Conservation (phyloP, 2,329 filamentous ascomycete genomes). For the Calonectria pseudoreteaudii region DNA sequence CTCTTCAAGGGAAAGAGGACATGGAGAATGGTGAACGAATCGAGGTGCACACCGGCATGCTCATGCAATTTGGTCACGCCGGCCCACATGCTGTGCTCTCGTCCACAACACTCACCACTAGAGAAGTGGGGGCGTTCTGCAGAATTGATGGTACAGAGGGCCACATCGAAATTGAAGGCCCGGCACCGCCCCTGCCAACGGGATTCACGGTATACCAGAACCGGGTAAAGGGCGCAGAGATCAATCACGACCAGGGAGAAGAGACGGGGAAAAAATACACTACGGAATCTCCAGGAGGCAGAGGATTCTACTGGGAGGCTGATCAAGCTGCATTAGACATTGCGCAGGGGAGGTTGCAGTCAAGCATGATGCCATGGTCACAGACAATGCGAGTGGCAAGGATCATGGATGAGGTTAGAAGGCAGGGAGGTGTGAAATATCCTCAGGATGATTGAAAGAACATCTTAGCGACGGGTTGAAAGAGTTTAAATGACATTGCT, state of each 20-base stretch:
- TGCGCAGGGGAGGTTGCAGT: constrained; percentile 50
- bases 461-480: neutral
- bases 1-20: neutral
- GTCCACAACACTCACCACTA: neutral
- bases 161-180: neutral
- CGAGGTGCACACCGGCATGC: neutral
- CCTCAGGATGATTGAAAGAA: constrained; percentile 35
- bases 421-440: constrained; percentile 42
- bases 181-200: neutral
- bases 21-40: neutral
- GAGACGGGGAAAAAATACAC: neutral
- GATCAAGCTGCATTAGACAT: constrained; percentile 55
- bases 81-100: neutral
- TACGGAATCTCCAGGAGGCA: constrained; percentile 27
- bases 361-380: constrained; percentile 54
- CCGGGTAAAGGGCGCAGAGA: neutral
- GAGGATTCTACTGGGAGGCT: constrained; percentile 57
- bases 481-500: too few relatives aligned
- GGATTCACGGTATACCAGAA: neutral
- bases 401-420: constrained; percentile 58
- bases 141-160: constrained; percentile 2
- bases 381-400: constrained; percentile 58
- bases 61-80: neutral
- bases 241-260: neutral
- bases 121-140: neutral